Base-by-base conservation (phyloP, 2,329 filamentous ascomycete species). In the Dothidotthia symphoricarpi region DNA sequence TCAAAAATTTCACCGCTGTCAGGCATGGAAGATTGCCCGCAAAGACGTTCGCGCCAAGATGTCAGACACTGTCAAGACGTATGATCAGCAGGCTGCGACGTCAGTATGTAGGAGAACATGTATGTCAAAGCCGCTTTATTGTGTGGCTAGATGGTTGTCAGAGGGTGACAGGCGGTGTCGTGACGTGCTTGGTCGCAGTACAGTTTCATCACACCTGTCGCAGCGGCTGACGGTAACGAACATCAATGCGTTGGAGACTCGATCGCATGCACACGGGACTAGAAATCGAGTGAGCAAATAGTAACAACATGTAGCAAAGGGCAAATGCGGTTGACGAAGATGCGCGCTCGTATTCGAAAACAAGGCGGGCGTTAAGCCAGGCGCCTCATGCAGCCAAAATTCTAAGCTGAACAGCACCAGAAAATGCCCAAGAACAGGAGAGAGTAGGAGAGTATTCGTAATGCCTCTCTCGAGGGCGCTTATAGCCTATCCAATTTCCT, bases 401-500 rank as follows among this genome's bases (percentile, higher is more conserved):
- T 52, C 35, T 49, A 58, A 55, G 53, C 50, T 55, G 31, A 45
- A 42, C 36, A 32, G 41, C 41, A 49, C 41, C 34, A 34, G 28
- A 47, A 45, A 48, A 53, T 47, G 49, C 41, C 39, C 46, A 32
- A 48, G 45, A 46, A 52, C 45, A 46, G 35, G 46, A 43, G 30
- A 49, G 47, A 48, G 55, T 45, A 54, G 43, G 49, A 57, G 56
- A 43, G 41, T 52, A 47, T 57, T 53, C 49, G 49, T 59, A 45
- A 61, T 62, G 55, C 49, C 55, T 49, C 29, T 25, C 36, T 37
- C 38, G 45, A 48, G 45, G 30, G 55, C 50, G 52, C 57, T 58
- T 59, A 68, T 44, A 51, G 43, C 52, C 63, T 61, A 49, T 65
- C 88, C 59, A 93, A 75, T 75, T 90, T 95, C 65, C 89, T 82